These are phyloP conservation scores for Chaetomiaceae sp. DNA, from an alignment of 2,329 filamentous ascomycete species.

Conservation along the genomic window DNA sequence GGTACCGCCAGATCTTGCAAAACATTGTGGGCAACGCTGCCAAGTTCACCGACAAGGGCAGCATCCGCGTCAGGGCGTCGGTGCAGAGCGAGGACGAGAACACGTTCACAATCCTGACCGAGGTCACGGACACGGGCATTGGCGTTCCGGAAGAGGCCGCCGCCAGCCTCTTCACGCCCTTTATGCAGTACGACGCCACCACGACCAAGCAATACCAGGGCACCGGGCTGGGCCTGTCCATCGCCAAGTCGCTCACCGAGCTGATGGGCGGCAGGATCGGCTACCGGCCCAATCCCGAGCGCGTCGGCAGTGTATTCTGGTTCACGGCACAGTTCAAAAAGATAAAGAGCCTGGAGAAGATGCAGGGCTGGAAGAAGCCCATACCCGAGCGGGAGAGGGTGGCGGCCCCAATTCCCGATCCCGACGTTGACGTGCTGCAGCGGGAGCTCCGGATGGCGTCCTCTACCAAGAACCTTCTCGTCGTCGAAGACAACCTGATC, in stretches of 20 bases:
- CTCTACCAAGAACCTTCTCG: slow-evolving; percentile 35
- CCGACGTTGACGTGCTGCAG: slow-evolving; percentile 11
- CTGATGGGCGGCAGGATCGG: slow-evolving; percentile 59
- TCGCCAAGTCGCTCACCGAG: slow-evolving; percentile 74
- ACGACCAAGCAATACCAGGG: slow-evolving; percentile 76
- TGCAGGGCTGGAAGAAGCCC: slow-evolving; percentile 26
- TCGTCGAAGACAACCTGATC: slow-evolving; percentile 40
- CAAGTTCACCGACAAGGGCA: slow-evolving; percentile 57
- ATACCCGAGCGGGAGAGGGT: slow-evolving; percentile 12
- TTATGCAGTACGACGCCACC: slow-evolving; percentile 75
- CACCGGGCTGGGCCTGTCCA: slow-evolving; percentile 72
- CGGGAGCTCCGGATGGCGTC: slow-evolving; percentile 34
- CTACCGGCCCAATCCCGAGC: slow-evolving; percentile 39
- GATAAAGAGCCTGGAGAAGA: slow-evolving; percentile 30
- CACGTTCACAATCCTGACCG: slow-evolving; percentile 45
- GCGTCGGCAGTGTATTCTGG: slow-evolving; percentile 48
- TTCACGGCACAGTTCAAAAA: slow-evolving; percentile 42
- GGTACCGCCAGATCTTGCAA: slow-evolving; percentile 58
- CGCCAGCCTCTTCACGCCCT: slow-evolving; percentile 63
- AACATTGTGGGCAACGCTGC: slow-evolving; percentile 57
- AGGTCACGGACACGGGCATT: slow-evolving; percentile 73
- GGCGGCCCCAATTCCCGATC: neutral
- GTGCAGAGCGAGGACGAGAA: slow-evolving; percentile 38
- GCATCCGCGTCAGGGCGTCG: slow-evolving; percentile 41
- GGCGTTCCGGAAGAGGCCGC: slow-evolving; percentile 64